These are phyloP conservation scores for Spinacia oleracea DNA, from an alignment of 179 eudicot genomes.

Conservation along the genomic window DNA sequence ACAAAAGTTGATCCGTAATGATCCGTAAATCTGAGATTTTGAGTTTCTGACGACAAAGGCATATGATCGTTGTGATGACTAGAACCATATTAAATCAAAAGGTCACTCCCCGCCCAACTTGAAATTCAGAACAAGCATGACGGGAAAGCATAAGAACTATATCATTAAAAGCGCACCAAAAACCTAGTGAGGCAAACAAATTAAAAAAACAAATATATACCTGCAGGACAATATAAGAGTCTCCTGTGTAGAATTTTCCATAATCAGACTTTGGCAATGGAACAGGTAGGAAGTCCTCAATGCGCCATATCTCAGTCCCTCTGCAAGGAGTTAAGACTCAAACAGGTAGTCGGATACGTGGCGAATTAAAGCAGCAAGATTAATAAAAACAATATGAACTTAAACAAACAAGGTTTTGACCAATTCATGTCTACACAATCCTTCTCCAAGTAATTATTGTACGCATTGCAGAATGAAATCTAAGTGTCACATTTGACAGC, in stretches of 20 bases:
- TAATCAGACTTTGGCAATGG: slow-evolving; percentile 82
- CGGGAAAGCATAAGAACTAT: neutral
- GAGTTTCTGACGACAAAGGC: neutral
- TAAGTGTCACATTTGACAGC: neutral
- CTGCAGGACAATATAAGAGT: slow-evolving; percentile 89
- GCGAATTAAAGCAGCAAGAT: neutral
- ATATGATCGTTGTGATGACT: neutral
- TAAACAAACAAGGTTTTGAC: neutral
- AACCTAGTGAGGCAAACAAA: neutral
- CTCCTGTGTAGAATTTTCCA: slow-evolving; percentile 91
- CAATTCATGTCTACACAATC: neutral
- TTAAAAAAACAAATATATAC: slow-evolving; percentile 29
- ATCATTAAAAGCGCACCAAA: neutral
- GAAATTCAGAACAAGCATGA: neutral
- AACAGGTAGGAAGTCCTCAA: slow-evolving; percentile 86
- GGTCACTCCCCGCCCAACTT: neutral
- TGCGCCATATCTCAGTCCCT: slow-evolving; percentile 98
- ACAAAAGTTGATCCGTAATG: neutral
- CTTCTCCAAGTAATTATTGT: neutral
- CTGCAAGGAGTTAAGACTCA: slow-evolving; percentile 66
- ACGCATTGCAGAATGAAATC: neutral
- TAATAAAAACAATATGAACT: neutral
- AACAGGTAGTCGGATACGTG: neutral
- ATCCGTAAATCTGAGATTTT: neutral
- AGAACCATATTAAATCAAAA: slow-evolving; percentile 3